Evolutionary conservation across 2,329 filamentous ascomycete genomes (phyloP).

Genomic region (Penicillium sumatraense): DNA sequence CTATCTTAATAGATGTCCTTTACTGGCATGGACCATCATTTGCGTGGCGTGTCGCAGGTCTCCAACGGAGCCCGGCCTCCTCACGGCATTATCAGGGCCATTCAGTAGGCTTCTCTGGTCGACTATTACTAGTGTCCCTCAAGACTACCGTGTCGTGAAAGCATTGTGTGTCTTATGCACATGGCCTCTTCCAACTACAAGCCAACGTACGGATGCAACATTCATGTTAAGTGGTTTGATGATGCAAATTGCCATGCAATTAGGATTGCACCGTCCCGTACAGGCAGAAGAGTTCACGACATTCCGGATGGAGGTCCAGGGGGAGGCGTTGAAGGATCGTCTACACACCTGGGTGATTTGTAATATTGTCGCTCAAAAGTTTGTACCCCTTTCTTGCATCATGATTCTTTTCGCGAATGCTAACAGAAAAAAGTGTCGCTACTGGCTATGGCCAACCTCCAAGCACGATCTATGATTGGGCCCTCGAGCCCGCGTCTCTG

Average conservation of each 20-base stretch:
- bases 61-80: slow-evolving; percentile 56
- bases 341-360: slow-evolving; percentile 69
- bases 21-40: slow-evolving; percentile 69
- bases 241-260: slow-evolving; percentile 69
- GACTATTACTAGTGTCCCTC: slow-evolving; percentile 61
- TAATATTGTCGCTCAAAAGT: slow-evolving; percentile 70
- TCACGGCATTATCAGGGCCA: slow-evolving; percentile 55
- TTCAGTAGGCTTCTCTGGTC: slow-evolving; percentile 64
- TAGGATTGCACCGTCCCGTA: slow-evolving; percentile 65
- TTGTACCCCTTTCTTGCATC: slow-evolving; percentile 24
- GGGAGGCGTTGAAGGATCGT: slow-evolving; percentile 66
- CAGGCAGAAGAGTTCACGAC: slow-evolving; percentile 61
- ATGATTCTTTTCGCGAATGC: neutral
- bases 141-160: slow-evolving; percentile 67
- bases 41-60: slow-evolving; percentile 65
- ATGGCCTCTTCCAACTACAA: slow-evolving; percentile 66
- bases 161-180: slow-evolving; percentile 66
- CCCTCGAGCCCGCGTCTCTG: slow-evolving; percentile 51
- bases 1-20: slow-evolving; percentile 60
- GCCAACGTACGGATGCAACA: slow-evolving; percentile 64
- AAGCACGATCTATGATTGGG: slow-evolving; percentile 64
- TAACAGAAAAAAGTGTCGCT: slow-evolving; percentile 54
- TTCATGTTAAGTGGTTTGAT: slow-evolving; percentile 67
- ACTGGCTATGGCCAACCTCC: slow-evolving; percentile 69
- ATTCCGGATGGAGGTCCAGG: slow-evolving; percentile 56